Percentiles rank a stretch among this genome's conserved stretches.
phyloP scores from a whole-genome alignment of 192 early-diverging fungal species.

The Linnemannia hyalina region DNA sequence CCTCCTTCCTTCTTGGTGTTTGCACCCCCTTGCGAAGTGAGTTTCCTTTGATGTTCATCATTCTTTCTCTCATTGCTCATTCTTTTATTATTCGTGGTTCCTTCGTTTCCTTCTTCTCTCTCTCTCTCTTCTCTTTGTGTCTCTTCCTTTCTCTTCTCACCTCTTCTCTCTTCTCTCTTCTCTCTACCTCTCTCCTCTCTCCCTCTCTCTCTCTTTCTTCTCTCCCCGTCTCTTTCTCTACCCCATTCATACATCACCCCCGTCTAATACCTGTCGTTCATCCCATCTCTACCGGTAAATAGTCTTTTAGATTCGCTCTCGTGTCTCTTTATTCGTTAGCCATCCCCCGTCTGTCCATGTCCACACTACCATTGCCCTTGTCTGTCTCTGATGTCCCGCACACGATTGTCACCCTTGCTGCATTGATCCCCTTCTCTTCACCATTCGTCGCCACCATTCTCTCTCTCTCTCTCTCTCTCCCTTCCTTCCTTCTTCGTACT shows the following conservation, averaged over 20 bases:
- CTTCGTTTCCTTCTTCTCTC: background rate
- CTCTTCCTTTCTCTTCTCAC: background rate
- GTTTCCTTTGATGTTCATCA: background rate
- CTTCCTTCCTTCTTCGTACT: background rate
- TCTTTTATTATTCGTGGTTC: background rate
- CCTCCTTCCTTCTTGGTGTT: no score
- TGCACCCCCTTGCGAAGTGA: no score
- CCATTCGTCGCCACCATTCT: background rate
- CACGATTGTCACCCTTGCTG: background rate
- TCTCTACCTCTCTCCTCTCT: background rate
- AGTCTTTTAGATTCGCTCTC: background rate
- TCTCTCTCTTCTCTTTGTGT: background rate
- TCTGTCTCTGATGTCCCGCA: no score
- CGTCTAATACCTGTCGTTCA: background rate
- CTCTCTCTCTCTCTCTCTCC: background rate
- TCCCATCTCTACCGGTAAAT: background rate
- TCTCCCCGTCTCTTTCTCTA: background rate
- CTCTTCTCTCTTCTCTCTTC: background rate
- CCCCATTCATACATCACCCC: background rate
- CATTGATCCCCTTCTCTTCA: background rate
- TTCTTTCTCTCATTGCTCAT: background rate
- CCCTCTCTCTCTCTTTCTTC: background rate
- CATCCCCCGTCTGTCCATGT: background rate
- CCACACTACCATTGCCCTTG: no score
- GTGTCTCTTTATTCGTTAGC: background rate